Percentiles rank a stretch among this genome's conserved stretches.
Evolutionary conservation across 192 early-diverging fungal genomes (phyloP).

Genomic region (Umbelopsis sp.): DNA sequence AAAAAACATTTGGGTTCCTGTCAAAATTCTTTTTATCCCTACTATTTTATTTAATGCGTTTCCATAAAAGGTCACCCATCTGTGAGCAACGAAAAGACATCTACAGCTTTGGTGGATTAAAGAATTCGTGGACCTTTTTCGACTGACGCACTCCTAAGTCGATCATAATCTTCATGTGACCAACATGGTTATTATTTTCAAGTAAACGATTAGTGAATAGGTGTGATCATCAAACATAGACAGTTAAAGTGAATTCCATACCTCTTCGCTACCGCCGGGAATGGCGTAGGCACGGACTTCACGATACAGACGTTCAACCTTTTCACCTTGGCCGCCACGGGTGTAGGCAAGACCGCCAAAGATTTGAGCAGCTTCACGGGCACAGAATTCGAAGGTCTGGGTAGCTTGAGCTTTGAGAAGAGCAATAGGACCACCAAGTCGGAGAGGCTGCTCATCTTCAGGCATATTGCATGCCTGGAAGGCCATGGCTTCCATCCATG

Average conservation of each 20-base stretch:
- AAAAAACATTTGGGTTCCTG: too few relatives aligned
- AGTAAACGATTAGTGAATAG: too few relatives aligned
- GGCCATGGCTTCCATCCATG: conserved; percentile 79
- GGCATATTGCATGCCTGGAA: conserved; percentile 73
- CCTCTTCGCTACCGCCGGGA: conserved; percentile 86
- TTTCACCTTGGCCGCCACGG: conserved; percentile 73
- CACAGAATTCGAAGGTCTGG: conserved; percentile 86
- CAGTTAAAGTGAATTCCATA: too few relatives aligned
- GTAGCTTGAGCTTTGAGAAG: conserved; percentile 83
- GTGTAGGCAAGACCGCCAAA: conserved; percentile 84
- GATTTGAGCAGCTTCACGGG: conserved; percentile 89
- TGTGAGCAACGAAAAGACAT: background rate
- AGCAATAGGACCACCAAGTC: conserved; percentile 86
- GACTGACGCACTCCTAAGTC: conserved; percentile 70
- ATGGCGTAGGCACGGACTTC: conserved; percentile 85
- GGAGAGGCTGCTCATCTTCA: conserved; percentile 65
- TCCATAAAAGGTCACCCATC: background rate
- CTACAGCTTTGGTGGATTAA: background rate
- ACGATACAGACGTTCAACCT: conserved; percentile 83
- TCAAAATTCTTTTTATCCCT: too few relatives aligned
- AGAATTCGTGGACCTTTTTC: background rate
- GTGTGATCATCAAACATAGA: too few relatives aligned
- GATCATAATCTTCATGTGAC: conserved; percentile 78
- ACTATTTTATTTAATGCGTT: background rate
- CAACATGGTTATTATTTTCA: too few relatives aligned